Evolutionary conservation across 148 eudicot genomes (phyloP).

Genomic region (Arbutus unedo): DNA sequence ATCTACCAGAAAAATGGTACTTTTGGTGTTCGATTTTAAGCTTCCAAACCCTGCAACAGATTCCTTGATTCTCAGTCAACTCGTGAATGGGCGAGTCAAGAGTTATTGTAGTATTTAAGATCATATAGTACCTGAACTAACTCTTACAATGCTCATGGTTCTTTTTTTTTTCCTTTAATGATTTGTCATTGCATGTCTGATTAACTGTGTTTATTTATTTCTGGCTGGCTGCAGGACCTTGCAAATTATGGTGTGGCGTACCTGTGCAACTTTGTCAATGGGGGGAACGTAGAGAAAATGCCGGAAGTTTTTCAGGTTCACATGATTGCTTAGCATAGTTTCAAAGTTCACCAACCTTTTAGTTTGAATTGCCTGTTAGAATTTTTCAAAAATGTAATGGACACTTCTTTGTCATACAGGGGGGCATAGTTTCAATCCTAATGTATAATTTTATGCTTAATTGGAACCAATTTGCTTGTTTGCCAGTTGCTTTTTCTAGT

Average conservation of each 20-base stretch:
- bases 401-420: neutral
- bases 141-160: neutral
- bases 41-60: neutral
- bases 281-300: slow-evolving; percentile 30
- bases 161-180: neutral
- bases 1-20: neutral
- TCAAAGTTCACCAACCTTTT: neutral
- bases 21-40: neutral
- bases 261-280: slow-evolving; percentile 57
- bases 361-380: slow-evolving; percentile 10
- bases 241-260: slow-evolving; percentile 60
- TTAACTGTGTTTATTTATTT: neutral
- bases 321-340: neutral
- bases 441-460: neutral
- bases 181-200: neutral
- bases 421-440: neutral
- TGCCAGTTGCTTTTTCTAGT: neutral
- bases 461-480: neutral
- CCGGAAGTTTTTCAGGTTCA: slow-evolving; percentile 42
- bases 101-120: neutral
- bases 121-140: neutral
- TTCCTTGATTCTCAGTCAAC: neutral
- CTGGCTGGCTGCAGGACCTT: slow-evolving; percentile 36
- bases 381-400: neutral
- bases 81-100: neutral